These are phyloP conservation scores for Ustilago hordei DNA, from an alignment of 1,284 basidiomycete species.

Conservation along the genomic window DNA sequence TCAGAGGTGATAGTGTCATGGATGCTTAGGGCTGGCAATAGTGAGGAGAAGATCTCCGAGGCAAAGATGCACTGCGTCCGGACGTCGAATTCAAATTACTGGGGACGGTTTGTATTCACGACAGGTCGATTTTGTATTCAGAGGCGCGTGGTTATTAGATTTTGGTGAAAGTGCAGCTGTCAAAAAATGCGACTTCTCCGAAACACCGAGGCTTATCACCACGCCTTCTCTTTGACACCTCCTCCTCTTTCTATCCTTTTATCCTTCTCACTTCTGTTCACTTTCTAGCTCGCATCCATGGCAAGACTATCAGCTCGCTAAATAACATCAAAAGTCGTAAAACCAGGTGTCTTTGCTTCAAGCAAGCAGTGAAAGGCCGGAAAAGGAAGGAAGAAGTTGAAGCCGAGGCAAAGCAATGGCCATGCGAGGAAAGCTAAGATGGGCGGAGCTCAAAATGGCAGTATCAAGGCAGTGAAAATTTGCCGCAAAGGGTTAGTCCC, in stretches of 20 bases:
- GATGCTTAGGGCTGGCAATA: not conserved
- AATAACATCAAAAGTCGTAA: too few relatives aligned
- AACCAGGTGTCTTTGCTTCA: not conserved
- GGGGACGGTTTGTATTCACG: not conserved
- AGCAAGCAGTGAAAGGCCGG: not conserved
- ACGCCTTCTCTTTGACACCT: not conserved
- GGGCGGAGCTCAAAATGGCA: slow-evolving; percentile 17
- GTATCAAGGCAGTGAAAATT: not conserved
- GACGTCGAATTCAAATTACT: not conserved
- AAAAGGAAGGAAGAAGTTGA: not conserved
- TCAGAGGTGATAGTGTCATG: too few relatives aligned
- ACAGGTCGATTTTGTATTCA: not conserved
- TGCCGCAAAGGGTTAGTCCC: not conserved
- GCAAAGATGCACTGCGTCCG: slow-evolving; percentile 6
- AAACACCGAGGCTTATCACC: slow-evolving; percentile 12
- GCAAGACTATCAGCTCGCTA: too few relatives aligned
- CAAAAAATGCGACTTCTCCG: slow-evolving; percentile 27
- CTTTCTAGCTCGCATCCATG: too few relatives aligned
- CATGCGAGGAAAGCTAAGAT: not conserved
- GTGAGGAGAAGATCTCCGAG: not conserved
- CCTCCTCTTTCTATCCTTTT: not conserved
- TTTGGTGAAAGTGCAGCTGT: slow-evolving; percentile 17
- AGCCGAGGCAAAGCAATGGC: not conserved
- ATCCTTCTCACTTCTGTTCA: not conserved
- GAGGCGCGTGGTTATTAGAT: not conserved